A percentile compares a stretch with the other conserved stretches of the same genome.
Conservation (phyloP, 2,329 filamentous ascomycete species). For the Ophiocordyceps polyrhachis-furcata region DNA sequence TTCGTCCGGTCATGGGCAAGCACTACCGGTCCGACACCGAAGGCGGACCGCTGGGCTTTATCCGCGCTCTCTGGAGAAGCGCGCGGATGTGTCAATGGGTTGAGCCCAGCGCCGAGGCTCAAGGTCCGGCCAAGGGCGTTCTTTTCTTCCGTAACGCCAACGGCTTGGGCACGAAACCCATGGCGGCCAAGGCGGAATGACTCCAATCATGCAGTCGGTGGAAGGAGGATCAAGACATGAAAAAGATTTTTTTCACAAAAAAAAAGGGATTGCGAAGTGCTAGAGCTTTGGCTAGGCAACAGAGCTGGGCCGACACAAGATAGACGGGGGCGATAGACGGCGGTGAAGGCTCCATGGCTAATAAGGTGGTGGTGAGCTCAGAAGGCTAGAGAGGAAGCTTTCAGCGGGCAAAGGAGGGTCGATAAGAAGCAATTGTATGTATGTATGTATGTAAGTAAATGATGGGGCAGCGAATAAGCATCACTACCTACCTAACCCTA, state of each 20-base stretch:
- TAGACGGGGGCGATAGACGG: background rate
- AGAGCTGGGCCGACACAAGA: background rate
- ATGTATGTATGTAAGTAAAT: too few species aligned
- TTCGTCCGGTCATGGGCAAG: slow-evolving; percentile 84
- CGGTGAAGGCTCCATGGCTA: background rate
- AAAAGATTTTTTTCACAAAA: background rate
- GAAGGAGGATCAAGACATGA: background rate
- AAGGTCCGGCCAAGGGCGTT: slow-evolving; percentile 66
- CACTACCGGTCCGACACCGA: slow-evolving; percentile 78
- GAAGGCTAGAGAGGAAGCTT: background rate
- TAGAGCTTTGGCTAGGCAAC: background rate
- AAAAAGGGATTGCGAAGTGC: background rate
- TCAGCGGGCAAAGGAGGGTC: background rate
- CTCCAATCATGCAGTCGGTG: too few species aligned
- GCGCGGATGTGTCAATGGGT: slow-evolving; percentile 92
- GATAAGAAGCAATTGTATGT: background rate
- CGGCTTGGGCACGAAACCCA: slow-evolving; percentile 46
- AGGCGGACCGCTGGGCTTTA: slow-evolving; percentile 65
- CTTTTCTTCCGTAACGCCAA: slow-evolving; percentile 94
- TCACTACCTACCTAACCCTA: too few species aligned
- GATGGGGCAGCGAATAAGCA: background rate
- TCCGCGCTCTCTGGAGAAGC: slow-evolving; percentile 63
- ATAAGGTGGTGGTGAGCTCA: background rate
- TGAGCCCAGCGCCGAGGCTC: slow-evolving; percentile 68
- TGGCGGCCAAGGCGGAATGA: background rate